Evolutionary conservation across 1,284 basidiomycete species (phyloP), one percentile per base, ranked within the genome.

Genomic region (Apiotrichum akiyoshidainum): DNA sequence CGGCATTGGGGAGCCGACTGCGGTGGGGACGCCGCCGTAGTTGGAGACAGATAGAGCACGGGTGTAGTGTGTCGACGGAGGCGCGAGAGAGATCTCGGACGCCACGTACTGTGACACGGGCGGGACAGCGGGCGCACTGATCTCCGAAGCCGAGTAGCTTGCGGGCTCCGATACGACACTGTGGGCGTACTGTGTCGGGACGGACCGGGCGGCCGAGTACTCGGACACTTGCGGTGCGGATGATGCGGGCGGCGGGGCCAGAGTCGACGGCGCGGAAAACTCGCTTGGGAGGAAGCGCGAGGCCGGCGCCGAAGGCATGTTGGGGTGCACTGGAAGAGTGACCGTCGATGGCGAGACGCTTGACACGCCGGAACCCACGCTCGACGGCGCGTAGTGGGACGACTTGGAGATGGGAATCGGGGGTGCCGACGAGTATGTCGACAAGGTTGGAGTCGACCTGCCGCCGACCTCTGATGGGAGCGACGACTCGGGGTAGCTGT

Each of bases 361-460:
- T 19, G 48, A 50, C 6, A 50, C 47, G 5, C n/a, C 12, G n/a
- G 47, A 48, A 9, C n/a, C 47, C 2, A 21, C 35, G 8, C 19
- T 50, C 21, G 48, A 50, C 4, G 35, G 35, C 5, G 48, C 35
- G 37, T 39, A 50, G 34, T 39, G 37, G 1, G 46, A 48, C 33
- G 46, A 48, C 46, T 48, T 48, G 12, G 68, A 71, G 50, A 69
- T 60, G 2, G 69, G 68, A 13, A 63, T 61, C 5, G 66, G 61
- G 5, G 62, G 66, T 26, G 63, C 69, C 2, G 56, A 53, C 11
- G 56, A 53, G 40, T 53, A 49, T 1, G 21, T 6, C 16, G 49
- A 52, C 16, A 47, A 21, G 0, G 33, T 17, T 2, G 46, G 33
- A 0, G 17, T 17, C 48, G 48, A 50, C n/a, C 33, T 35, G 31